Evolutionary conservation across 2,329 filamentous ascomycete genomes (phyloP), one percentile per base, ranked within the genome.

Genomic region (Fusarium tricinctum): DNA sequence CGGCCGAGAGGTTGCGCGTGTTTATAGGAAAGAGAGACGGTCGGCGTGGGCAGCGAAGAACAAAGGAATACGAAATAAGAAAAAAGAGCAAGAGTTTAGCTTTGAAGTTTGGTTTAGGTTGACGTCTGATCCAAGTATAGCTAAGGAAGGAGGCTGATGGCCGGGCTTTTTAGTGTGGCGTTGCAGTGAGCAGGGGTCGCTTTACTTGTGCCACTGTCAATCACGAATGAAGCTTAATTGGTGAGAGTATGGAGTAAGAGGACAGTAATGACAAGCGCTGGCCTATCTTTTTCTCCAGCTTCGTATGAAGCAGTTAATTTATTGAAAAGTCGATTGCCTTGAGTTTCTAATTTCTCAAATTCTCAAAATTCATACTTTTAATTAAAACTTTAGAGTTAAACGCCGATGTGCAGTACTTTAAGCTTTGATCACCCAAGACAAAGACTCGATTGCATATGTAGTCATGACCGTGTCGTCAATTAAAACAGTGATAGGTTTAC

Each of bases 401-500:
- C 12, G 33, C 15, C 14, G 35, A 32, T 32, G 35, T 38, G 8
- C 35, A 19, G 9, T 17, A 58, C 35, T 26, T 13, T 12, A 26
- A 42, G 9, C 7, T 50, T 35, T 17, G 13, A 28, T 14, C 35
- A 26, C 14, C 3, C 19, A 15, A 40, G 14, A 17, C 2, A 12
- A 38, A 38, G 22, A 19, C 35, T 28, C 22, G 20, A 6, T n/a
- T 5, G 19, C 33, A 44, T 53, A 26, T 12, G 59, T 63, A 38
- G 54, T 59, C 54, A 69, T 70, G 54, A 66, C 56, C 39, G 62
- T 63, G 62, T 69, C 63, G 53, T 67, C 54, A 53, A 67, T 65
- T 70, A 63, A 68, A 70, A 68, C 63, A 70, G 47, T 59, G 68
- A 67, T 74, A 73, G 60, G 68, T 71, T 63, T 72, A 72, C 66